Evolutionary conservation across 1,139 yeast genomes (phyloP), one percentile per base, ranked within the genome.

Genomic region (Hansenula anomala): DNA sequence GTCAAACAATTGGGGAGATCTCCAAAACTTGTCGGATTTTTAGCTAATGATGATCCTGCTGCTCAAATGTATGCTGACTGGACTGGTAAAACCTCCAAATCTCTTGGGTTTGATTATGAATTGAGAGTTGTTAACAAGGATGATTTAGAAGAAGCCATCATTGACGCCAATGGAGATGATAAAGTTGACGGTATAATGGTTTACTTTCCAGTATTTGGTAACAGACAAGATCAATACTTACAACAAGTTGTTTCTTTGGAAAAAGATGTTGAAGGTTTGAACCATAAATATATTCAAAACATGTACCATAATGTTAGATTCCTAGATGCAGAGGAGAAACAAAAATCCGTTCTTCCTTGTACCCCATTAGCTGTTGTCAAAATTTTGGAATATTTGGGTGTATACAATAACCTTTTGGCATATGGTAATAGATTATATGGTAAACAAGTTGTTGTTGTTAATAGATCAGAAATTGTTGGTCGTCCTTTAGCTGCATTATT

Each of bases 131-230:
- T 64, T 17, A 78, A 75, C 49, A 87, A 85, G 60, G 95, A 92
- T 52, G 85, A 82, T 29, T 71, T 92, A 46, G 98, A 92, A 61
- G 89, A 81, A 48, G 81, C 80, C 24, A 77, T 92, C 45, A 75
- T 89, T 40, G 78, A 74, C 36, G 97, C 97, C 43, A 92, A 92
- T 60, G 70, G 71, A 25, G 94, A 90, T 54, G 78, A 75, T 39
- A 53, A 61, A 1, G 88, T 92, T 27, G 83, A 88, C 57, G 98
- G 98, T 23, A 92, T 92, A 49, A 89, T 92, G 89, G 92, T 92
- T n/a, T 92, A 92, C 62, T 92, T 90, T 74, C 98, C 98, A 1
- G 97, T 92, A 4, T 92, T 88, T 64, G 96, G 96, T 3, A 88
- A 87, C 58, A 77, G 86, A 45, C 98, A 92, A 64, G 98, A 92